phyloP scores from a whole-genome alignment of 2,329 filamentous ascomycete genomes.

The Colletotrichum tropicale region DNA sequence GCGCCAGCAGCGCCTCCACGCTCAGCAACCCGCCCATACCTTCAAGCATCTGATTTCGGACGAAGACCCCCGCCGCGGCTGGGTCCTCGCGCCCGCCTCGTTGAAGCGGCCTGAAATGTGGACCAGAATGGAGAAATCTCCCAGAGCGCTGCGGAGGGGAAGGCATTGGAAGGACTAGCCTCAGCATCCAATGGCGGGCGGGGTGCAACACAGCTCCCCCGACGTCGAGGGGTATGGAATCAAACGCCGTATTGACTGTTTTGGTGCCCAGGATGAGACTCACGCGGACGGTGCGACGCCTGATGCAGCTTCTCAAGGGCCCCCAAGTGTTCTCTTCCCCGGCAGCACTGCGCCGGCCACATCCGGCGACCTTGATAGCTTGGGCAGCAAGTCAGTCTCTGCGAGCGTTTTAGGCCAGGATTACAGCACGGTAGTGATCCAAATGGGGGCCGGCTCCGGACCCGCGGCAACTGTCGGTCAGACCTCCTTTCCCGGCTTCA shows the following conservation, averaged over 20 bases:
- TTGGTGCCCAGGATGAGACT: rapidly evolving
- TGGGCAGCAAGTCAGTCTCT: neutral
- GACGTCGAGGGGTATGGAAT: neutral
- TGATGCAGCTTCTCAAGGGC: neutral
- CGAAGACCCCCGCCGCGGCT: rapidly evolving
- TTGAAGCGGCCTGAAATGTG: rapidly evolving
- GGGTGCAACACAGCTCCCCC: neutral
- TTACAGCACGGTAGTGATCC: rapidly evolving
- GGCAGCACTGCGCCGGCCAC: neutral
- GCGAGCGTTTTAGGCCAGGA: rapidly evolving
- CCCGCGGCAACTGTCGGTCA: rapidly evolving
- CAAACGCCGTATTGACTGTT: neutral
- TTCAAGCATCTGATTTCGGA: neutral
- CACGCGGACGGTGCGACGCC: rapidly evolving
- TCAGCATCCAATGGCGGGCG: rapidly evolving
- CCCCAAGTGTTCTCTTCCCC: too few relatives aligned
- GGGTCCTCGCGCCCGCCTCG: neutral
- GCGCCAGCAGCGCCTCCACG: neutral
- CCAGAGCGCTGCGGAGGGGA: neutral
- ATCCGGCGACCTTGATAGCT: neutral
- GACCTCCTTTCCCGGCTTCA: neutral
- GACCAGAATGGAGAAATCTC: neutral
- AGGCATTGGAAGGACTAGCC: neutral
- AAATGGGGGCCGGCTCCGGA: too few relatives aligned
- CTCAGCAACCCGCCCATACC: neutral